phyloP scores from a whole-genome alignment of 129 eudicot species.

The Pittosporum tobira region DNA sequence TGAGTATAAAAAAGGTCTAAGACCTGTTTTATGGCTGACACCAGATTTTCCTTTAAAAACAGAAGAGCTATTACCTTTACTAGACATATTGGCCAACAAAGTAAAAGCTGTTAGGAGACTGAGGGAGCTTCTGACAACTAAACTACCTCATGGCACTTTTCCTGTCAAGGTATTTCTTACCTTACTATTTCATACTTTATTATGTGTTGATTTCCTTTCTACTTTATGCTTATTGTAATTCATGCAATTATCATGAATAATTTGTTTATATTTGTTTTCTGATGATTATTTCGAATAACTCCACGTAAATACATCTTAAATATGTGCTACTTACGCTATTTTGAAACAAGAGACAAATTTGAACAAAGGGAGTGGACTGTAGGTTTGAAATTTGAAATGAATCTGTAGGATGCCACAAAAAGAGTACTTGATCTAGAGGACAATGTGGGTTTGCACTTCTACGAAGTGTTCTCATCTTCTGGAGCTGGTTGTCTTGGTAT shows the following conservation, averaged over 20 bases:
- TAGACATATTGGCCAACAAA: slow-evolving; percentile 93
- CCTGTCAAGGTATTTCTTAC: slow-evolving; percentile 64
- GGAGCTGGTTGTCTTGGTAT: too few species aligned
- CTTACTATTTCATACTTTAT: neutral
- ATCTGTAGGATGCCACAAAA: neutral
- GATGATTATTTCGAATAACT: too few species aligned
- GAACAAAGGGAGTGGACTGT: too few species aligned
- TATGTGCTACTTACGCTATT: too few species aligned
- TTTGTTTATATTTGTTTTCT: too few species aligned
- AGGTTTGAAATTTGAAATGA: neutral
- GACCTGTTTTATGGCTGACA: slow-evolving; percentile 90
- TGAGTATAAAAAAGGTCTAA: slow-evolving; percentile 84
- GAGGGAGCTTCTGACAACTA: slow-evolving; percentile 89
- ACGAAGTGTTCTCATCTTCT: neutral
- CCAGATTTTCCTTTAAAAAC: slow-evolving; percentile 88
- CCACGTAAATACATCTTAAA: too few species aligned
- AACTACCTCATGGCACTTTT: slow-evolving; percentile 81
- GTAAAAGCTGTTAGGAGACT: slow-evolving; percentile 89
- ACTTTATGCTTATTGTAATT: neutral
- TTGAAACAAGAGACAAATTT: too few species aligned
- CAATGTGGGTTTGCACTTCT: neutral
- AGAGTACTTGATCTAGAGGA: neutral
- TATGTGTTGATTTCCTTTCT: neutral
- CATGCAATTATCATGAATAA: neutral
- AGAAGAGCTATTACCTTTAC: slow-evolving; percentile 82